A percentile compares a stretch with the other conserved stretches of the same genome.
Evolutionary conservation across 768 basidiomycete genomes (phyloP).

Genomic region (Lactarius psammicola): DNA sequence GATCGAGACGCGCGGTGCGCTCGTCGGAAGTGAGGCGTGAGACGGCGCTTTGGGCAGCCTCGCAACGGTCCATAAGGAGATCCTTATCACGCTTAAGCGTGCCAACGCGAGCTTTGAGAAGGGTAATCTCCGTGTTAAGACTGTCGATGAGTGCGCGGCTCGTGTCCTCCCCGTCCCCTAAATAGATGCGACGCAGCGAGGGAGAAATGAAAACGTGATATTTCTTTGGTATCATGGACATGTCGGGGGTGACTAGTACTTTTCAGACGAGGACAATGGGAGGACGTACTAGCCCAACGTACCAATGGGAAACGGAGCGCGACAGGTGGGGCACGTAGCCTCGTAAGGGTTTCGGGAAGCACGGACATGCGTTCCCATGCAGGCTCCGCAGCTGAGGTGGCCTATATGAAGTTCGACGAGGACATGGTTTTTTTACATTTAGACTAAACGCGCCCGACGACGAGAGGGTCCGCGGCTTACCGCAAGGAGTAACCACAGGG

Average conservation of each 20-base stretch:
- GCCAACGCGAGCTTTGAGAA: slow-evolving; percentile 8
- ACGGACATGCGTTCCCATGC: slow-evolving; percentile 11
- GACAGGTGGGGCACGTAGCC: slow-evolving; percentile 25
- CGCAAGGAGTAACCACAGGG: slow-evolving; percentile 22
- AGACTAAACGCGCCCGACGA: not conserved
- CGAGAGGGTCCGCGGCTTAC: not conserved
- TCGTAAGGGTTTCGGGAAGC: not conserved
- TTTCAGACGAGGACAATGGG: not conserved
- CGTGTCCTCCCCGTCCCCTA: not conserved
- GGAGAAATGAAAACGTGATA: slow-evolving; percentile 21
- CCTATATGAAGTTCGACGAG: slow-evolving; percentile 6
- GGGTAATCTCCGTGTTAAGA: slow-evolving; percentile 7
- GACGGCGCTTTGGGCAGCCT: slow-evolving; percentile 2
- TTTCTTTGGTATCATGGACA: slow-evolving; percentile 18
- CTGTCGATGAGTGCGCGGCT: not conserved
- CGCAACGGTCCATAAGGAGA: slow-evolving; percentile 14
- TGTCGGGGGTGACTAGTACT: slow-evolving; percentile 14
- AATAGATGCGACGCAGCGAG: slow-evolving; percentile 21
- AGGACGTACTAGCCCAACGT: not conserved
- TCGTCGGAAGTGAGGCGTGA: slow-evolving; percentile 11
- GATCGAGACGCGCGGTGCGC: slow-evolving; percentile 10
- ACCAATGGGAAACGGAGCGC: slow-evolving; percentile 21
- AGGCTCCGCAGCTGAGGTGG: slow-evolving; percentile 20
- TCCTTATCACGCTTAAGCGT: slow-evolving; percentile 19
- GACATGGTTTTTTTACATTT: not conserved